Conservation (phyloP, 805 yeast species). For the Isabelozyma gotoi region DNA sequence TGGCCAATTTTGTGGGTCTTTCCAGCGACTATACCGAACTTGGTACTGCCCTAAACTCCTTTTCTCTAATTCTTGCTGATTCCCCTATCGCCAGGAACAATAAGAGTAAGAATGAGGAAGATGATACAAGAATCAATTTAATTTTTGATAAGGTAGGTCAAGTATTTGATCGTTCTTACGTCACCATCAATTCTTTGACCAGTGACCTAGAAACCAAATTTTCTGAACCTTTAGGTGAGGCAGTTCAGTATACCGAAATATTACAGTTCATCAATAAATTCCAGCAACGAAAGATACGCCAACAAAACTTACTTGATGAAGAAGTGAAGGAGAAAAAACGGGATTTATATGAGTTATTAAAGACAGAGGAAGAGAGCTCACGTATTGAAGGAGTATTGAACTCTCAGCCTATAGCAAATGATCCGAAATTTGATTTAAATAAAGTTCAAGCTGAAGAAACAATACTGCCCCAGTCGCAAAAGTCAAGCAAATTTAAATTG, state of each 20-base stretch:
- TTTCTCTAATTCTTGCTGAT: slow-evolving; percentile 50
- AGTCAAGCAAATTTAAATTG: slow-evolving; percentile 38
- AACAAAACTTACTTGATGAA: slow-evolving; percentile 27
- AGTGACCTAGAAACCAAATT: slow-evolving; percentile 56
- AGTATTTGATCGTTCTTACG: slow-evolving; percentile 68
- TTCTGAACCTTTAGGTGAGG: slow-evolving; percentile 68
- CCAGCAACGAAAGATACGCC: slow-evolving; percentile 43
- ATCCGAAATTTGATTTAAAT: slow-evolving; percentile 18
- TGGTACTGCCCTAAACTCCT: slow-evolving; percentile 57
- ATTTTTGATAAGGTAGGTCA: slow-evolving; percentile 79
- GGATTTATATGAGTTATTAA: slow-evolving; percentile 28
- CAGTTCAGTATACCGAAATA: slow-evolving; percentile 63
- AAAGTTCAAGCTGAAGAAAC: slow-evolving; percentile 10
- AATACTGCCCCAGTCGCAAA: slow-evolving; percentile 17
- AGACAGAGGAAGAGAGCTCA: slow-evolving; percentile 28
- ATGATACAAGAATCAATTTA: slow-evolving; percentile 28
- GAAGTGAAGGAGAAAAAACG: slow-evolving; percentile 32
- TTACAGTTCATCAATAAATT: slow-evolving; percentile 60
- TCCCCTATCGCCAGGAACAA: slow-evolving; percentile 20
- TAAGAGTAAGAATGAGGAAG: slow-evolving; percentile 16
- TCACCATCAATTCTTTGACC: slow-evolving; percentile 53
- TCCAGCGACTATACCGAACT: slow-evolving; percentile 69
- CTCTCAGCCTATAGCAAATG: slow-evolving; percentile 18
- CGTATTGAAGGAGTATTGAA: slow-evolving; percentile 24
- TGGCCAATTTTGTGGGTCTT: slow-evolving; percentile 55